Evolutionary conservation across 2,329 filamentous ascomycete species (phyloP).

Genomic region (Coniochaeta ligniaria): DNA sequence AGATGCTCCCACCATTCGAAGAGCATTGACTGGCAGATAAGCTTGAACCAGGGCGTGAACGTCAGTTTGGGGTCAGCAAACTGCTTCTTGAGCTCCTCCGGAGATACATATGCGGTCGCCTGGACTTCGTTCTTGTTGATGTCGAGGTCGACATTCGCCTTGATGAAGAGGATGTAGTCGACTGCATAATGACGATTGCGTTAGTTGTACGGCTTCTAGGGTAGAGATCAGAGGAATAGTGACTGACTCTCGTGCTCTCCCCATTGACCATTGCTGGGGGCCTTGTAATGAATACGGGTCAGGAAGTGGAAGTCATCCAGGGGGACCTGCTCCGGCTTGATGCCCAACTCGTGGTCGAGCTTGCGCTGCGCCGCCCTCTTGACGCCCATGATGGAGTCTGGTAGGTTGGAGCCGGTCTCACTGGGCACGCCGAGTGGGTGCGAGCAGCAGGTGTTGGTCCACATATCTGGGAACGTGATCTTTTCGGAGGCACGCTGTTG

Average conservation of each 20-base stretch:
- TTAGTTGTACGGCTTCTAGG: not conserved
- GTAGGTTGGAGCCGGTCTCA: slow-evolving; percentile 79
- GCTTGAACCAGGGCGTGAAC: slow-evolving; percentile 99
- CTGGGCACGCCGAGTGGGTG: slow-evolving; percentile 87
- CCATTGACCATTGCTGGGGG: slow-evolving; percentile 95
- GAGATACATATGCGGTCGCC: slow-evolving; percentile 75
- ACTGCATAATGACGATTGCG: slow-evolving; percentile 41
- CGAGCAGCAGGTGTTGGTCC: slow-evolving; percentile 99
- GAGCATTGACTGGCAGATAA: slow-evolving; percentile 95
- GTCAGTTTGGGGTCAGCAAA: slow-evolving; percentile 74
- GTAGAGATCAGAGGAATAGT: not conserved
- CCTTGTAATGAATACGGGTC: slow-evolving; percentile 96
- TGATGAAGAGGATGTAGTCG: slow-evolving; percentile 98
- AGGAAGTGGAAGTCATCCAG: slow-evolving; percentile 89
- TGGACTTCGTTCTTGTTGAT: slow-evolving; percentile 84
- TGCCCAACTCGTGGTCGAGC: slow-evolving; percentile 89
- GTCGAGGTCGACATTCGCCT: slow-evolving; percentile 79
- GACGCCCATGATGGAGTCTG: slow-evolving; percentile 75
- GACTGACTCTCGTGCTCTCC: slow-evolving; percentile 92
- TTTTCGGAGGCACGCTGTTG: slow-evolving; percentile 95
- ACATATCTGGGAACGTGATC: slow-evolving; percentile 98
- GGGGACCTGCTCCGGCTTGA: slow-evolving; percentile 81
- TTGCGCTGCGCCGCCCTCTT: slow-evolving; percentile 91
- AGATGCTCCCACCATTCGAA: slow-evolving; percentile 96
- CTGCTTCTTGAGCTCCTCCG: slow-evolving; percentile 75